Evolutionary conservation across 2,329 filamentous ascomycete genomes (phyloP).

Genomic region (Nannizziopsis arthrosporioides): DNA sequence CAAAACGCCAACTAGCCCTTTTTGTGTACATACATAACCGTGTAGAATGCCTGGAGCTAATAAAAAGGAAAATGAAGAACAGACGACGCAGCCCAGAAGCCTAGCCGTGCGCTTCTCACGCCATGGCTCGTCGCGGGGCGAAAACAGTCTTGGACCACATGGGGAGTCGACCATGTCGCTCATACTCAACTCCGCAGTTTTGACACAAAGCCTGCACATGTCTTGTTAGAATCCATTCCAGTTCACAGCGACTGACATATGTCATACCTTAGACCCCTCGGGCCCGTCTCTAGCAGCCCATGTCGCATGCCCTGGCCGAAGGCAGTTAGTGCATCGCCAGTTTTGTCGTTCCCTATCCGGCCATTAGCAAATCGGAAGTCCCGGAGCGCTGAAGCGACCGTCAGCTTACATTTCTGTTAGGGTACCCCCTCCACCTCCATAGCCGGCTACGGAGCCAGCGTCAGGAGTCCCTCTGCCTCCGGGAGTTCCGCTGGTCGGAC

Average conservation of each 20-base stretch:
- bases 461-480: constrained; percentile 72
- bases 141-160: constrained; percentile 58
- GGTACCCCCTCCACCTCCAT: constrained; percentile 54
- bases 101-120: background rate
- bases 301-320: constrained; percentile 75
- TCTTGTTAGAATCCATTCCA: constrained; percentile 15
- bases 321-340: constrained; percentile 84
- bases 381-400: constrained; percentile 12
- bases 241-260: too few species aligned
- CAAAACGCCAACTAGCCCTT: constrained; percentile 4
- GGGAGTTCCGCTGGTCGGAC: constrained; percentile 60
- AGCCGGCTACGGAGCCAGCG: constrained; percentile 47
- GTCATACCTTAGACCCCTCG: constrained; percentile 58
- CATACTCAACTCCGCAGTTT: constrained; percentile 82
- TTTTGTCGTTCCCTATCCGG: constrained; percentile 54
- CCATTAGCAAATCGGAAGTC: constrained; percentile 11
- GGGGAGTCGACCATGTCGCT: constrained; percentile 73
- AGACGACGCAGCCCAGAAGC: background rate
- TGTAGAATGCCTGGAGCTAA: background rate
- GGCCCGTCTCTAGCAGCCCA: constrained; percentile 95
- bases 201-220: constrained; percentile 66
- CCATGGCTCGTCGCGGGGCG: constrained; percentile 1
- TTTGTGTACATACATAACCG: background rate
- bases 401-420: constrained; percentile 49
- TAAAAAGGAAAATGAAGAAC: background rate